phyloP scores from a whole-genome alignment of 1,284 basidiomycete species.

The Ustilago esculenta region DNA sequence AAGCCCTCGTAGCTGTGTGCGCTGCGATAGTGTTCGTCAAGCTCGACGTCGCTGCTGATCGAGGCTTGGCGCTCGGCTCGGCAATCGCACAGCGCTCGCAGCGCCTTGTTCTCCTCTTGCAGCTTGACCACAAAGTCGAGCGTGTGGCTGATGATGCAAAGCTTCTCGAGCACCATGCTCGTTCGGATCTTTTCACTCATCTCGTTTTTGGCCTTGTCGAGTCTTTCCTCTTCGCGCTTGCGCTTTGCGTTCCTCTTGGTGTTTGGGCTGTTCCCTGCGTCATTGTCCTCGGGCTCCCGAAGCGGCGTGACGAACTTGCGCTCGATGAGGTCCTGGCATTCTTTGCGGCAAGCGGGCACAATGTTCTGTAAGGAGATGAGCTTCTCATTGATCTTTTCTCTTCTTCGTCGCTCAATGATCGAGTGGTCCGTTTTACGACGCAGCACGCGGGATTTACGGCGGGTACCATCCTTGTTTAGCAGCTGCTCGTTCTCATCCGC shows the following conservation, averaged over 20 bases:
- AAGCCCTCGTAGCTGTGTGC: slow-evolving; percentile 15
- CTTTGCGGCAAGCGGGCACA: slow-evolving; percentile 62
- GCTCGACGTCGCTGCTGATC: slow-evolving; percentile 14
- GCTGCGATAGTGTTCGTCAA: slow-evolving; percentile 31
- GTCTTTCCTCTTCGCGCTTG: slow-evolving; percentile 24
- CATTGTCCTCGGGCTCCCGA: slow-evolving; percentile 3
- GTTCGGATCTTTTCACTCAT: slow-evolving; percentile 38
- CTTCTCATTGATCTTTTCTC: slow-evolving; percentile 67
- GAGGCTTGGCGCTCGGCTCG: slow-evolving; percentile 12
- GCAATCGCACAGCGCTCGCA: slow-evolving; percentile 37
- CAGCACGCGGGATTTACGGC: slow-evolving; percentile 53
- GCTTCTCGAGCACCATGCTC: slow-evolving; percentile 63
- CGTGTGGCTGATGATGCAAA: slow-evolving; percentile 64
- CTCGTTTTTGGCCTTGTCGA: slow-evolving; percentile 26
- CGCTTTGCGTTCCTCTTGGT: slow-evolving; percentile 20
- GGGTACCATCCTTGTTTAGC: slow-evolving; percentile 45
- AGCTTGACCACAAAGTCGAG: slow-evolving; percentile 52
- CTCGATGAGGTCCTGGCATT: slow-evolving; percentile 57
- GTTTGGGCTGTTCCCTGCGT: not conserved
- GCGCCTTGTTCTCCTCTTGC: slow-evolving; percentile 37
- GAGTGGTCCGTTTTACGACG: slow-evolving; percentile 65
- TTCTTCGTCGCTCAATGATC: slow-evolving; percentile 62
- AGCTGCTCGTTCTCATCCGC: slow-evolving; percentile 9
- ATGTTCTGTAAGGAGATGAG: slow-evolving; percentile 57
- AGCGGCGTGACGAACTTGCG: slow-evolving; percentile 26